These are phyloP conservation scores for Saccharum hybrid DNA, from an alignment of 202 grass and related monocot species.

Conservation along the genomic window DNA sequence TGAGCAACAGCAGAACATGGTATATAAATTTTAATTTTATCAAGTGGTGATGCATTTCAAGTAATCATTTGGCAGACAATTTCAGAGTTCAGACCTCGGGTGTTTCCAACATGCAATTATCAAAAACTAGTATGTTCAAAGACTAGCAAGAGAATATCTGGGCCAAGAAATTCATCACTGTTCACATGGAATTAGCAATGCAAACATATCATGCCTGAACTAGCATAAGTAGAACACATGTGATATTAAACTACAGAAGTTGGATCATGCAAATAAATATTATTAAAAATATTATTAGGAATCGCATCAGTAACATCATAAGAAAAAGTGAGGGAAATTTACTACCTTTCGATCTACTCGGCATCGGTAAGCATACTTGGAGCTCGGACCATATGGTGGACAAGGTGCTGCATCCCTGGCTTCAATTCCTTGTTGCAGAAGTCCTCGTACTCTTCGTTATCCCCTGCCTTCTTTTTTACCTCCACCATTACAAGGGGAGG, in stretches of 20 bases:
- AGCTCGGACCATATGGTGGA: slow-evolving; percentile 56
- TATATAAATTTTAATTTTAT: slow-evolving; percentile 16
- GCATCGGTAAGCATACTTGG: slow-evolving; percentile 40
- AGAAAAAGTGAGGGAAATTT: background rate
- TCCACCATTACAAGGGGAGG: slow-evolving; percentile 83
- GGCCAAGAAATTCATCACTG: background rate
- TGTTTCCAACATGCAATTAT: slow-evolving; percentile 11
- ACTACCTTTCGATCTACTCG: slow-evolving; percentile 52
- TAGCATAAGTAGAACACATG: background rate
- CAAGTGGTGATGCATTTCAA: background rate
- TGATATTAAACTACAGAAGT: too few species aligned
- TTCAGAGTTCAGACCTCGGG: background rate
- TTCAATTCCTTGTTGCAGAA: slow-evolving; percentile 87
- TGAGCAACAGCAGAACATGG: slow-evolving; percentile 6
- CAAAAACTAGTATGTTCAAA: background rate
- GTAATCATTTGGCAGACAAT: background rate
- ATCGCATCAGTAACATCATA: slow-evolving; percentile 23
- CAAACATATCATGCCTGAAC: slow-evolving; percentile 12
- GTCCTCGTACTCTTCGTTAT: slow-evolving; percentile 84
- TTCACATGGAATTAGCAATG: slow-evolving; percentile 12
- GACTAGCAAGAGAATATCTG: background rate
- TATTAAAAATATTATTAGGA: background rate
- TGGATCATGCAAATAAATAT: background rate
- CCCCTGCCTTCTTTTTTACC: slow-evolving; percentile 88
- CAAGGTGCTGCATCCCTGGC: slow-evolving; percentile 78